Base-by-base conservation (phyloP, 768 basidiomycete genomes). In the Pulveroboletus frians region DNA sequence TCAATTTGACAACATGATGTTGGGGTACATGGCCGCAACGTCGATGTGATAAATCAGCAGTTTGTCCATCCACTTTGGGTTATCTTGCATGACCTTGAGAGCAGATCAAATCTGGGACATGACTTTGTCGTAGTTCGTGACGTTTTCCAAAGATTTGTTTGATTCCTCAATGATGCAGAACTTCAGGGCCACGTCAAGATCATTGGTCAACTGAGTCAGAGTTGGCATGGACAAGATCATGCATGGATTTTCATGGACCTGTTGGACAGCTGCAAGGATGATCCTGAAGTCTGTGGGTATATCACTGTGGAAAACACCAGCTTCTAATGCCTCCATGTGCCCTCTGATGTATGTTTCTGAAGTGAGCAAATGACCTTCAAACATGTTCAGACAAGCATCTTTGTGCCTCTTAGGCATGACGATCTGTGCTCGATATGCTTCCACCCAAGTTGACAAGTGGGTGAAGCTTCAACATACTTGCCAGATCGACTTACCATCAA, bases 1-100 rank as follows among this genome's bases (percentile, higher is more conserved):
- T 30, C 96, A 89, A 65, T 99, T 99, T 14, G 94, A 97, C 75
- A 99, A 85, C 96, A 99, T 99, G 80, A 99, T 98, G 69, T 98
- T 99, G 49, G 96, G 96, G 67, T 99, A 98, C 96, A 99, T 99
- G 54, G 96, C 96, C 3, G 96, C 96, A 54, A 99, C 96, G 61
- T 99, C 96, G 61, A 98, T 71, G 68, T 99, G 96, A 70, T 99
- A 99, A 63, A 99, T 98, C 54, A 98, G 81, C 0, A 96, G 96
- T 11, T 84, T 88, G 72, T 98, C 94, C 37, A 76, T 74, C 13
- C 95, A 89, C 46, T 83, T 79, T 0, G 96, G 95, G 51, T 87
- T 83, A 70, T 98, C 93, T 23, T 92, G 91, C 76, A 98, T 86
- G 55, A 83, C 65, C 63, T 95, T 92, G 26, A 99, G 82, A 39